Evolutionary conservation across 768 basidiomycete species (phyloP).

Genomic region (Candolleomyces aberdarensis): DNA sequence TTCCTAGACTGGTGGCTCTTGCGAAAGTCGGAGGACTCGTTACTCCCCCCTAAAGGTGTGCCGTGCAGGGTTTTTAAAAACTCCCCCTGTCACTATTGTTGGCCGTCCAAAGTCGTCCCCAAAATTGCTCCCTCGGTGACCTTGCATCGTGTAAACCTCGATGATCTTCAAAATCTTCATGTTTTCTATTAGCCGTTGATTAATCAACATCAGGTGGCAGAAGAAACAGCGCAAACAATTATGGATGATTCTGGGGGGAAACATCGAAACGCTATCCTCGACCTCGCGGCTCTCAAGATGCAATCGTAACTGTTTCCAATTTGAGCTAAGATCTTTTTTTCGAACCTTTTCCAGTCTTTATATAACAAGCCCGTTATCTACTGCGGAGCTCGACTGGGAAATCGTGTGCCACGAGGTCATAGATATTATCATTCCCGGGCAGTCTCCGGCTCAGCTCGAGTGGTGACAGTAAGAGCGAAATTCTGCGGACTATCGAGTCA

Average conservation of each 20-base stretch:
- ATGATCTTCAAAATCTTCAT: constrained; percentile 54
- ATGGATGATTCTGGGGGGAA: constrained; percentile 83
- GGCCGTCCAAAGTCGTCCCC: too few species aligned
- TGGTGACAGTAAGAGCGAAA: constrained; percentile 91
- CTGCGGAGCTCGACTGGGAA: constrained; percentile 99
- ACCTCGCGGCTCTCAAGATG: constrained; percentile 95
- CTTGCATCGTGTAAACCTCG: constrained; percentile 78
- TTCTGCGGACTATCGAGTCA: constrained; percentile 95
- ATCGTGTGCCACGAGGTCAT: constrained; percentile 92
- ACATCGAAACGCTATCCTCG: constrained; percentile 89
- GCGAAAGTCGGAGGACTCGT: too few species aligned
- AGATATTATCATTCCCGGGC: constrained; percentile 85
- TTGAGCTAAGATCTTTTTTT: neutral
- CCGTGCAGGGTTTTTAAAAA: too few species aligned
- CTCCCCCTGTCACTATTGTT: too few species aligned
- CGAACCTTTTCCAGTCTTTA: constrained; percentile 58
- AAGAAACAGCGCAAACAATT: constrained; percentile 71
- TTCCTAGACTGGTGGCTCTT: too few species aligned
- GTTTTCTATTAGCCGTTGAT: too few species aligned
- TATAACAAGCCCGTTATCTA: constrained; percentile 70
- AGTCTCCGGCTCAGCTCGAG: constrained; percentile 68
- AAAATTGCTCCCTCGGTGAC: too few species aligned
- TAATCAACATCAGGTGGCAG: constrained; percentile 27
- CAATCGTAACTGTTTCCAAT: constrained; percentile 64
- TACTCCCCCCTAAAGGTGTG: too few species aligned